A percentile compares a stretch with the other conserved stretches of the same genome.
These are phyloP conservation scores for Eucalyptus guilfoylei DNA, from an alignment of 345 rosid species.

Conservation along the genomic window DNA sequence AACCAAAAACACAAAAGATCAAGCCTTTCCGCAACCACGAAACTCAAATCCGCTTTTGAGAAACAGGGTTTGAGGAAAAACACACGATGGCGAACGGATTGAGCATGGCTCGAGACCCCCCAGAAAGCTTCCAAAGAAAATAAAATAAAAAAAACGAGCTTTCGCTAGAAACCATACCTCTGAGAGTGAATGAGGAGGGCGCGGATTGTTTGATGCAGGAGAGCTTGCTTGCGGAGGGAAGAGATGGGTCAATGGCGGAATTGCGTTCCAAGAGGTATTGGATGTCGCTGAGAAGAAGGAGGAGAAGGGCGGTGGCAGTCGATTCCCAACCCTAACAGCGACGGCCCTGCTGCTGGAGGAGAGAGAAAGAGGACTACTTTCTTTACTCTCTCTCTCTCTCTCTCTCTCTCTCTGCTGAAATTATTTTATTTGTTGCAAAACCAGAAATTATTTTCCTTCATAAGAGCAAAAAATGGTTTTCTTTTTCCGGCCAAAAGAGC, in stretches of 20 bases:
- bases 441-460: background rate
- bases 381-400: no score
- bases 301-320: background rate
- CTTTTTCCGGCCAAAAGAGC: background rate
- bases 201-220: background rate
- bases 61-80: background rate
- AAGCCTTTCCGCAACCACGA: background rate
- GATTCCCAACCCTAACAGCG: background rate
- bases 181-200: background rate
- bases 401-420: background rate
- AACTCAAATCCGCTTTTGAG: background rate
- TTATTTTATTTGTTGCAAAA: background rate
- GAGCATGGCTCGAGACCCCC: background rate
- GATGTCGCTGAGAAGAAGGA: background rate
- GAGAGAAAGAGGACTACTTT: background rate
- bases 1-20: background rate
- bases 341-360: background rate
- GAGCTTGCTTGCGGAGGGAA: background rate
- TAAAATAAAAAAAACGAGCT: background rate
- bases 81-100: background rate
- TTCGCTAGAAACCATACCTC: background rate
- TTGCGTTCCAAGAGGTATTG: background rate
- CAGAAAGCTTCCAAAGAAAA: background rate
- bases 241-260: background rate
- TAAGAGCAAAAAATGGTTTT: no score